phyloP scores from a whole-genome alignment of 257 asterid species.

The Penstemon barbatus region DNA sequence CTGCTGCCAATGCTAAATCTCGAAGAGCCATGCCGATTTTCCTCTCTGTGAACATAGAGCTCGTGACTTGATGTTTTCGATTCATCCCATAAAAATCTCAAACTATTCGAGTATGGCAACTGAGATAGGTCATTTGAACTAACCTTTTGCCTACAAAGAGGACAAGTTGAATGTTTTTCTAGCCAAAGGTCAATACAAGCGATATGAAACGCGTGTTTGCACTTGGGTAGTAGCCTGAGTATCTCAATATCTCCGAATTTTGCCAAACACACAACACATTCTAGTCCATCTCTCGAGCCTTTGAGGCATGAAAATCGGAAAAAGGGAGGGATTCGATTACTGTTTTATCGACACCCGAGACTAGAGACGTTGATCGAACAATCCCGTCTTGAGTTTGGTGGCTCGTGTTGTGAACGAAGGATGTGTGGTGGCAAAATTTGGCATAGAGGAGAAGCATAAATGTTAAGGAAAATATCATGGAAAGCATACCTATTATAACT shows the following conservation, averaged over 20 bases:
- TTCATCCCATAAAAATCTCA: constrained; percentile 35
- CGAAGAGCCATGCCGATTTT: constrained; percentile 37
- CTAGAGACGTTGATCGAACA: constrained; percentile 11
- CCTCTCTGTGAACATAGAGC: constrained; percentile 49
- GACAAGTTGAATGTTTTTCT: too few relatives aligned
- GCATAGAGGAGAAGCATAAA: constrained; percentile 74
- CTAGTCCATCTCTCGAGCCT: constrained; percentile 52
- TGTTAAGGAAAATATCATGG: constrained; percentile 64
- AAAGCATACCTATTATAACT: constrained; percentile 65
- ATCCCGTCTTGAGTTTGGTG: constrained; percentile 46
- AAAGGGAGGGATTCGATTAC: constrained; percentile 61
- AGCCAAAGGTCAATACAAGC: too few relatives aligned
- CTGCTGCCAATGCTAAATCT: constrained; percentile 47
- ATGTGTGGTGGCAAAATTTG: constrained; percentile 60
- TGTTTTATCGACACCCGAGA: constrained; percentile 49
- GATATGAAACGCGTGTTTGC: too few relatives aligned
- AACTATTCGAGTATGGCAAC: constrained; percentile 33
- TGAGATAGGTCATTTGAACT: constrained; percentile 38
- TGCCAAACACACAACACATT: constrained; percentile 66
- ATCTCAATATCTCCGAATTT: constrained; percentile 40
- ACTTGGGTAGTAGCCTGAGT: too few relatives aligned
- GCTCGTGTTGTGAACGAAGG: constrained; percentile 21
- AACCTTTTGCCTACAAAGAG: constrained; percentile 30
- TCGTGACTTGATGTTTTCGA: constrained; percentile 40
- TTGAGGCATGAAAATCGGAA: constrained; percentile 49